Percentiles rank a stretch among this genome's conserved stretches.
Conservation (phyloP, 306 rosid genomes). For the Lablab purpureus region DNA sequence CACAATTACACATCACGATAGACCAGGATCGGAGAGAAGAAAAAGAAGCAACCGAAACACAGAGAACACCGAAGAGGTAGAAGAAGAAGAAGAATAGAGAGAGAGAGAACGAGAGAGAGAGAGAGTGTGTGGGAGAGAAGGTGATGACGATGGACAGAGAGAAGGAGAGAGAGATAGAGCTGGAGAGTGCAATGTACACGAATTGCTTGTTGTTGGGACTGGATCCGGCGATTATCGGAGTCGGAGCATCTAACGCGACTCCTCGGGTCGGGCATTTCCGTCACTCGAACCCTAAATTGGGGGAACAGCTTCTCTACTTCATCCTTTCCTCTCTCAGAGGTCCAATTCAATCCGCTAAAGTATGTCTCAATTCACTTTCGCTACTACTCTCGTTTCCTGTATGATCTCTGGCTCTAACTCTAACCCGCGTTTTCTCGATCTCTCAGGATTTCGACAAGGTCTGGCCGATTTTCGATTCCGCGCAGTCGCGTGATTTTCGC, state of each 20-base stretch:
- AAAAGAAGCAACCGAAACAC: conserved; percentile 36
- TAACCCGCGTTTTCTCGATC: conserved; percentile 42
- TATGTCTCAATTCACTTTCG: conserved; percentile 9
- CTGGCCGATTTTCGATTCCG: conserved; percentile 98
- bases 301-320: conserved; percentile 97
- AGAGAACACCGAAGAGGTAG: not conserved
- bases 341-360: conserved; percentile 94
- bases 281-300: conserved; percentile 96
- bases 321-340: conserved; percentile 94
- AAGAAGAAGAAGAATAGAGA: not conserved
- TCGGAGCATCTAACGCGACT: conserved; percentile 78
- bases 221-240: conserved; percentile 95
- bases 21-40: conserved; percentile 46
- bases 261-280: conserved; percentile 98
- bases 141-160: conserved; percentile 99
- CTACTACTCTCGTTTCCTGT: not conserved
- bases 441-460: conserved; percentile 97
- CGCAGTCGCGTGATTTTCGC: conserved; percentile 94
- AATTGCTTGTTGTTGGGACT: conserved; percentile 93
- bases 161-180: conserved; percentile 98
- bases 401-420: conserved; percentile 32
- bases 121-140: conserved; percentile 37
- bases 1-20: not conserved
- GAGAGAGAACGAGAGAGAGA: not conserved
- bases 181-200: conserved; percentile 99